A percentile compares a stretch with the other conserved stretches of the same genome.
phyloP scores from a whole-genome alignment of 2,329 filamentous ascomycete genomes.

The Aspergillaceae sp. region DNA sequence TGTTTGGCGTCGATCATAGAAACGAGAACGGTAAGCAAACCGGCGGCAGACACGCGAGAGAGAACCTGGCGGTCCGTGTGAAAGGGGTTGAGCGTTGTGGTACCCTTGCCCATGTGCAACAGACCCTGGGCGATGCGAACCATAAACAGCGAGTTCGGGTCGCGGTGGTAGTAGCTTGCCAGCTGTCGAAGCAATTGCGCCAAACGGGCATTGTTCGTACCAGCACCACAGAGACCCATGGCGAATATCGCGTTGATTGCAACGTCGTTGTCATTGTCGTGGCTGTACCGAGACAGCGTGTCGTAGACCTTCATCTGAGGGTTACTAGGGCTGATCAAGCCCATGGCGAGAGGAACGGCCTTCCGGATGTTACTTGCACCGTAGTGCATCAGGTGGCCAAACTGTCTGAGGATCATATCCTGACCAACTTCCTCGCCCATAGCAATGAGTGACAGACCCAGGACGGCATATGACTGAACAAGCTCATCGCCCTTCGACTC shows the following conservation, averaged over 20 bases:
- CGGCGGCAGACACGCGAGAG: constrained; percentile 81
- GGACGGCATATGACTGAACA: constrained; percentile 88
- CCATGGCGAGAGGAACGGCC: constrained; percentile 92
- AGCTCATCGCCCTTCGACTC: constrained; percentile 94
- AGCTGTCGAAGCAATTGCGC: constrained; percentile 90
- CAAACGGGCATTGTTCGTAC: constrained; percentile 94
- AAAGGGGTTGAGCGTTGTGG: constrained; percentile 93
- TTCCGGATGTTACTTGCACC: constrained; percentile 95
- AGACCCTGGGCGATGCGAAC: constrained; percentile 96
- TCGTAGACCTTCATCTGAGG: constrained; percentile 99
- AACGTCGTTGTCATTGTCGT: constrained; percentile 97
- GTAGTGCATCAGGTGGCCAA: constrained; percentile 98
- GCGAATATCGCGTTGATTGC: constrained; percentile 98
- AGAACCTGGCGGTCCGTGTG: constrained; percentile 96
- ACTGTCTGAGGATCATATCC: constrained; percentile 96
- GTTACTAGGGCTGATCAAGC: constrained; percentile 91
- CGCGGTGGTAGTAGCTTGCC: constrained; percentile 95
- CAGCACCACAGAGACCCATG: constrained; percentile 93
- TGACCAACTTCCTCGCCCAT: constrained; percentile 99
- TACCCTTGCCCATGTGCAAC: constrained; percentile 98
- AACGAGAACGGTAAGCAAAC: constrained; percentile 80
- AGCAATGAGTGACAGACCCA: constrained; percentile 85
- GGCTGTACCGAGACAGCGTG: constrained; percentile 90
- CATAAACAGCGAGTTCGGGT: constrained; percentile 96
- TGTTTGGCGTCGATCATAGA: constrained; percentile 94